These are phyloP conservation scores for Trichoderma sp. DNA, from an alignment of 2,329 filamentous ascomycete species.

Conservation along the genomic window DNA sequence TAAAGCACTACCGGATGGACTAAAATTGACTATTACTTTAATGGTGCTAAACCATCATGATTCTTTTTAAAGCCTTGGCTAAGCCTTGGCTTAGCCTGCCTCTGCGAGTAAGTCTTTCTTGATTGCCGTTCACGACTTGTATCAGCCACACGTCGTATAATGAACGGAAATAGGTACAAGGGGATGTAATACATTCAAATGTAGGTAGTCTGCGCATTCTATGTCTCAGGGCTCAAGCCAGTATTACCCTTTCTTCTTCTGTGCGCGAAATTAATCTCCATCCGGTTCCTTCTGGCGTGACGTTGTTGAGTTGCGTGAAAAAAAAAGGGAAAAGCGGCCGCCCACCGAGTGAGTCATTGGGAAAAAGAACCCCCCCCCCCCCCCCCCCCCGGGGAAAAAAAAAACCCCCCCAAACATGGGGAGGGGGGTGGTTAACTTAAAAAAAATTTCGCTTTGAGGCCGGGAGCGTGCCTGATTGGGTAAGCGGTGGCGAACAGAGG, in stretches of 20 bases:
- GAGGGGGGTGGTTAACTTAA: not conserved
- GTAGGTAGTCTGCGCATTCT: too few relatives aligned
- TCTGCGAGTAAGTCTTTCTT: not conserved
- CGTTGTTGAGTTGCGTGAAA: not conserved
- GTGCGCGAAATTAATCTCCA: not conserved
- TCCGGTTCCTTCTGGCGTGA: not conserved
- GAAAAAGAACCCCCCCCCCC: conserved; percentile 10
- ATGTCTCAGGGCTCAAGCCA: not conserved
- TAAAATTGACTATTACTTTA: not conserved
- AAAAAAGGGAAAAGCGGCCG: not conserved
- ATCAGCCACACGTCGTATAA: not conserved
- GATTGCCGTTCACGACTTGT: not conserved
- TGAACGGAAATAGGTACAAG: too few relatives aligned
- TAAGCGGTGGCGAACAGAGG: conserved; percentile 29
- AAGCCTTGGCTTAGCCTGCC: not conserved
- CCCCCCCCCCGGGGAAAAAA: not conserved
- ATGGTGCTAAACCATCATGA: not conserved
- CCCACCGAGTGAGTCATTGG: conserved; percentile 34
- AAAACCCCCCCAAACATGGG: not conserved
- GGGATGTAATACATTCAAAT: too few relatives aligned
- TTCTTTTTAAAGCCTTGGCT: not conserved
- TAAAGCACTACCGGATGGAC: not conserved
- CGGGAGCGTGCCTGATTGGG: conserved; percentile 33
- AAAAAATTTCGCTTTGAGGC: conserved; percentile 27
- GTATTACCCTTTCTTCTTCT: not conserved